Conservation (phyloP, 2,329 filamentous ascomycete genomes). For the Calonectria naviculata region DNA sequence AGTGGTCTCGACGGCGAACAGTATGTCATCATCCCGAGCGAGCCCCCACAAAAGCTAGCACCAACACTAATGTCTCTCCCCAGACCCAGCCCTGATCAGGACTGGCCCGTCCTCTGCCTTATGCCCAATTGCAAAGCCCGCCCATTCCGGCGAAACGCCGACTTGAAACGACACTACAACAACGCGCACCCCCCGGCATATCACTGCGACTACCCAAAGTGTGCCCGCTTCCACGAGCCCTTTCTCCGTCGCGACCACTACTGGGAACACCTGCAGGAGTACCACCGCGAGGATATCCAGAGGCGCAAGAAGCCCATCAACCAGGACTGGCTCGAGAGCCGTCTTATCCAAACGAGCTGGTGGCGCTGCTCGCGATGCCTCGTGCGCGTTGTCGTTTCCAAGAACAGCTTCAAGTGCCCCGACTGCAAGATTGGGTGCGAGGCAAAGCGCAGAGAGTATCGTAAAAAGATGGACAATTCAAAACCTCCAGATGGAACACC, state of each 20-base stretch:
- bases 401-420: slow-evolving; percentile 56
- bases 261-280: slow-evolving; percentile 66
- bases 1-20: neutral
- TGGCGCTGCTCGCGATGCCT: slow-evolving; percentile 68
- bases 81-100: slow-evolving; percentile 33
- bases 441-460: neutral
- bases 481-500: neutral
- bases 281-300: slow-evolving; percentile 64
- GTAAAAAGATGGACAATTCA: neutral
- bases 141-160: slow-evolving; percentile 63
- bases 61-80: neutral
- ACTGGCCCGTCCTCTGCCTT: slow-evolving; percentile 52
- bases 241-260: slow-evolving; percentile 68
- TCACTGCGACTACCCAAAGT: slow-evolving; percentile 63
- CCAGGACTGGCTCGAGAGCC: slow-evolving; percentile 51
- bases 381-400: slow-evolving; percentile 52
- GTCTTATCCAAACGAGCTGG: slow-evolving; percentile 55
- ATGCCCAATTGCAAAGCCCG: slow-evolving; percentile 54
- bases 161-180: slow-evolving; percentile 64
- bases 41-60: neutral
- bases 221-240: slow-evolving; percentile 54
- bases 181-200: slow-evolving; percentile 57
- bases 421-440: slow-evolving; percentile 47
- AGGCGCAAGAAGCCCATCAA: slow-evolving; percentile 53
- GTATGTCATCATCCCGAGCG: neutral